Conservation (phyloP, 345 rosid genomes). For the Eucalyptus regnans region DNA sequence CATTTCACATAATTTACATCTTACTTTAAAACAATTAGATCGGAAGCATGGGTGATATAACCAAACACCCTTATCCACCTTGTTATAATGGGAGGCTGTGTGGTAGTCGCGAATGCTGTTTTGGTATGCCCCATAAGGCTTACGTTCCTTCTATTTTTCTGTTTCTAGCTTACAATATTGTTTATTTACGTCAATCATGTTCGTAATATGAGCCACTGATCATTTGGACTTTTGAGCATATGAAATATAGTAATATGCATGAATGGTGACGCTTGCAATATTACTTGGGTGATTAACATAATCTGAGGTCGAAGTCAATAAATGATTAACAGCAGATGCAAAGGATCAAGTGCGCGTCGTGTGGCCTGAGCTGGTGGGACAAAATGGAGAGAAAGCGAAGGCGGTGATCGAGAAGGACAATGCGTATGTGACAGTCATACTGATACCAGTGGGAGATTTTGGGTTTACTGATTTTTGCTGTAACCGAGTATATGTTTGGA, state of each 20-base stretch:
- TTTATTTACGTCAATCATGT: not conserved
- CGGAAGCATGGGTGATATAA: not conserved
- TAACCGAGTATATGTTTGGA: no score
- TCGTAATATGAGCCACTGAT: not conserved
- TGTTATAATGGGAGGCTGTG: not conserved
- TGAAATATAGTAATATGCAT: not conserved
- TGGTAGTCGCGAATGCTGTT: not conserved
- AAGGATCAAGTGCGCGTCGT: not conserved
- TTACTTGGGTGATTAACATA: not conserved
- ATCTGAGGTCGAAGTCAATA: not conserved
- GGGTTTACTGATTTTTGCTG: no score
- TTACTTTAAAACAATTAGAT: not conserved
- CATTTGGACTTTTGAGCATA: not conserved
- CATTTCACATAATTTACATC: not conserved
- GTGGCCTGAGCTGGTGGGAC: no score
- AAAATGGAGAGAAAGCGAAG: no score
- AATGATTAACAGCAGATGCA: not conserved
- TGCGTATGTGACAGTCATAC: no score
- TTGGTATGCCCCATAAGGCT: not conserved
- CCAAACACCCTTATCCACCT: not conserved
- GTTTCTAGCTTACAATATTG: not conserved
- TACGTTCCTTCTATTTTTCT: not conserved
- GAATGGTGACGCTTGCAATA: not conserved
- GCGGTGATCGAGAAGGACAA: no score
- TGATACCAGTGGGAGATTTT: accelerated